Evolutionary conservation across 441 rosid species (phyloP), one percentile per base, ranked within the genome.

Genomic region (Bocquillonia castaneifolia): DNA sequence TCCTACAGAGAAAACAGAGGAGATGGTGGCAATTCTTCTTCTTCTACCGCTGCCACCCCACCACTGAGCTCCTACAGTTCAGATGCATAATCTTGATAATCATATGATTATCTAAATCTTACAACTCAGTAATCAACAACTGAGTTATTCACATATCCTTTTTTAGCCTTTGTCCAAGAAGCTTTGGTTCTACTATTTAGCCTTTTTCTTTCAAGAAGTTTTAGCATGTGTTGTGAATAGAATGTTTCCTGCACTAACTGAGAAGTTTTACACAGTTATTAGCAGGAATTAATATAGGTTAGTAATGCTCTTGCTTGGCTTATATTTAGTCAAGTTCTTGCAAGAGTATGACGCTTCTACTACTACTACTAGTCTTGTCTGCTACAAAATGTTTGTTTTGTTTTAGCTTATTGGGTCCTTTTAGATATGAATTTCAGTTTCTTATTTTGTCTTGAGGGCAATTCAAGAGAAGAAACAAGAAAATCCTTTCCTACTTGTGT

Each of bases 1-100:
- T 31, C 39, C 47, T 59, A 61, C 50, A 54, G 20, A 45, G 75
- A 64, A 65, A 42, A n/a, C 9, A 47, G 59, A 14, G 74, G 28
- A 18, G 76, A 68, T 28, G 71, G 68, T 1, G 40, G 70, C 3
- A 25, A 2, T 42, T 36, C 62, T 63, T 23, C 72, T 37, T 53
- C 69, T 37, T 58, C 80, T 23, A 18, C 79, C 61, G 15, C 72
- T 68, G 36, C 78, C 17, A 85, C 84, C 55, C 76, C 82, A 39
- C 80, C 75, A 1, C 20, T 68, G 17, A 85, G 81, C 45, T 74
- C 69, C 52, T 63, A 77, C 57, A 72, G 18, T 40, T 81, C 83
- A 14, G 87, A 81, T 45, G 75, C 32, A 14, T 73, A 51, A 66
- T 70, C 50, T 3, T 57, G 23, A 32, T 15, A 32, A 57, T 18